Conservation (phyloP, 352 stramenopile species). For the Phytopythium vexans region DNA sequence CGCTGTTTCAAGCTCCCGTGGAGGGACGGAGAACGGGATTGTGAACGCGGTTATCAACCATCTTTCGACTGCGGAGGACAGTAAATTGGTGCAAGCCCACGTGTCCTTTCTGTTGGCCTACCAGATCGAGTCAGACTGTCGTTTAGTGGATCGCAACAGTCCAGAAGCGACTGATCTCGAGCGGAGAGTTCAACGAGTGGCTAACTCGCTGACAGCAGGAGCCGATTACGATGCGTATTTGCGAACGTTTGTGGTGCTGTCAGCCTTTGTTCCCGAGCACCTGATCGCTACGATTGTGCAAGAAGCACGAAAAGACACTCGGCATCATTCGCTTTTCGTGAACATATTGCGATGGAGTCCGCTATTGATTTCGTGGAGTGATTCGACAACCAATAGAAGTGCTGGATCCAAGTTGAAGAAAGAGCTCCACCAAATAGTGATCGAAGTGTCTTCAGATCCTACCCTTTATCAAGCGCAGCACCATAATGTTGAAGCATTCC, state of each 20-base stretch:
- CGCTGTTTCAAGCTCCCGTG: no score
- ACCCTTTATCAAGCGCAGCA: conserved; percentile 21
- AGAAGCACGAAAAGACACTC: conserved; percentile 9
- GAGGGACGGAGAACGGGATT: no score
- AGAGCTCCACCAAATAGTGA: conserved; percentile 20
- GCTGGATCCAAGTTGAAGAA: conserved; percentile 7
- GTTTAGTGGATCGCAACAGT: conserved; percentile 10
- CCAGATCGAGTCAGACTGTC: conserved; percentile 15
- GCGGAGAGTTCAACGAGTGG: conserved; percentile 15
- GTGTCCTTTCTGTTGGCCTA: conserved; percentile 25
- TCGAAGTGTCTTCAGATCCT: conserved; percentile 14
- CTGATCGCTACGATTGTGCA: conserved; percentile 23
- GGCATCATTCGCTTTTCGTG: conserved; percentile 23
- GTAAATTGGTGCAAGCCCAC: conserved; percentile 19
- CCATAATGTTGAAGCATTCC: conserved; percentile 20
- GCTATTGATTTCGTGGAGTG: conserved; percentile 28
- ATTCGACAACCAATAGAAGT: background rate
- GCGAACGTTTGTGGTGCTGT: conserved; percentile 13
- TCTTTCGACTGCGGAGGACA: conserved; percentile 10
- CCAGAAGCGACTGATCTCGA: conserved; percentile 8
- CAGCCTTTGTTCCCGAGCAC: conserved; percentile 26
- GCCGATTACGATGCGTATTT: conserved; percentile 7
- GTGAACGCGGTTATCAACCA: conserved; percentile 20
- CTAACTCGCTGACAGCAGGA: conserved; percentile 33
- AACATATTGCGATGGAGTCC: conserved; percentile 19